Conservation (phyloP, 2,329 filamentous ascomycete species). For the Penicillium olsonii region DNA sequence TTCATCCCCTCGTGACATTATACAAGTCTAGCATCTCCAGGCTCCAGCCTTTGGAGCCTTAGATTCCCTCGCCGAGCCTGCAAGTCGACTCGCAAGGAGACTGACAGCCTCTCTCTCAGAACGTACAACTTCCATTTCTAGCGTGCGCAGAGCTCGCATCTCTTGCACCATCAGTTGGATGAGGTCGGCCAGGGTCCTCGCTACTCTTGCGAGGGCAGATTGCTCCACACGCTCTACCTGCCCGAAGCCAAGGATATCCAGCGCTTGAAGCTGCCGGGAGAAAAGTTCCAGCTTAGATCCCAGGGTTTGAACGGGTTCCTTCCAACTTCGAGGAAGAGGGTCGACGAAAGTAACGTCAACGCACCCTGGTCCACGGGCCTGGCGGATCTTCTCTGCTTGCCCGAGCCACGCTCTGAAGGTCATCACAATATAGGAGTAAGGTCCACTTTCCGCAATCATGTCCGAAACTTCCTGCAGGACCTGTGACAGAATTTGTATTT, state of each 20-base stretch:
- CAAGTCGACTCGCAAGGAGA: constrained; percentile 29
- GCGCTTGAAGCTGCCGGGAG: constrained; percentile 36
- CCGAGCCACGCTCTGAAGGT: constrained; percentile 42
- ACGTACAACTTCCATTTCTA: constrained; percentile 37
- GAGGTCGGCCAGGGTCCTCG: constrained; percentile 31
- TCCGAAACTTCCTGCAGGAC: constrained; percentile 41
- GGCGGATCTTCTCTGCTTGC: constrained; percentile 29
- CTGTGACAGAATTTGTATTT: constrained; percentile 42
- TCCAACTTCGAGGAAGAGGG: constrained; percentile 37
- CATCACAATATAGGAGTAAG: constrained; percentile 32
- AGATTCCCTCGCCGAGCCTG: constrained; percentile 10
- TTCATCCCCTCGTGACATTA: background rate
- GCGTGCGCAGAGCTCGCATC: constrained; percentile 35
- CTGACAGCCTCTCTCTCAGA: constrained; percentile 38
- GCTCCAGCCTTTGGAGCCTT: constrained; percentile 23
- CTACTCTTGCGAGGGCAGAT: constrained; percentile 36
- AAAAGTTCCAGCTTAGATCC: constrained; percentile 37
- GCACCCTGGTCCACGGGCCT: constrained; percentile 7
- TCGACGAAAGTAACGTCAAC: constrained; percentile 34
- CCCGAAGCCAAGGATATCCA: constrained; percentile 37
- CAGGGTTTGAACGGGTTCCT: constrained; percentile 33
- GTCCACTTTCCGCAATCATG: constrained; percentile 27
- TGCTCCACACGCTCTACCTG: constrained; percentile 25
- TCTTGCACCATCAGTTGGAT: constrained; percentile 40
- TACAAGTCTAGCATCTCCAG: constrained; percentile 25